phyloP scores from a whole-genome alignment of 1,139 yeast genomes.

The Scheffersomyces stambukii region DNA sequence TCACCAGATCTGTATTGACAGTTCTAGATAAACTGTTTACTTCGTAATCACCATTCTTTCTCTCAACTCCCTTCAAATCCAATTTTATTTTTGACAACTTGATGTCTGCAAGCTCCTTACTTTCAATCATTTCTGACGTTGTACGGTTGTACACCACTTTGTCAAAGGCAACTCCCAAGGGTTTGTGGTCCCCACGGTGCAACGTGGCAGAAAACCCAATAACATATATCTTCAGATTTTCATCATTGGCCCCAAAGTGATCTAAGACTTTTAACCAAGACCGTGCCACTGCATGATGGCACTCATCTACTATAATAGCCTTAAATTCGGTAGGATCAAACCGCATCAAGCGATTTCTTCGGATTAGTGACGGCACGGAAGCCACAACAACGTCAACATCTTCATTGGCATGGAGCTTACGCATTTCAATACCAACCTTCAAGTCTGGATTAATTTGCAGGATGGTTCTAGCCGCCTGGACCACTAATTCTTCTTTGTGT shows the following conservation, averaged over 20 bases:
- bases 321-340: constrained; percentile 61
- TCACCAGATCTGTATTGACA: constrained; percentile 46
- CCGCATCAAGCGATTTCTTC: constrained; percentile 44
- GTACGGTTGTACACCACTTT: constrained; percentile 70
- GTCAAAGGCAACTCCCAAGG: constrained; percentile 62
- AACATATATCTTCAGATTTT: constrained; percentile 47
- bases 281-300: constrained; percentile 84
- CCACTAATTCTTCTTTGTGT: constrained; percentile 75
- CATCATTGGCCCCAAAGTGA: constrained; percentile 50
- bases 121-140: constrained; percentile 62
- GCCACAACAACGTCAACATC: constrained; percentile 69
- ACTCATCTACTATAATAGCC: constrained; percentile 82
- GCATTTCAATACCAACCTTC: constrained; percentile 73
- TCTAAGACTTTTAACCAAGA: constrained; percentile 58
- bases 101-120: constrained; percentile 68
- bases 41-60: constrained; percentile 51
- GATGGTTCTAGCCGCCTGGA: constrained; percentile 62
- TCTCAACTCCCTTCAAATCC: constrained; percentile 28
- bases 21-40: constrained; percentile 46
- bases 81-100: constrained; percentile 55
- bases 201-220: constrained; percentile 88
- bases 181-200: constrained; percentile 60
- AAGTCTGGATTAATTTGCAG: constrained; percentile 44
- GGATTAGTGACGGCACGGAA: constrained; percentile 64
- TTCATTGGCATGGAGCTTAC: constrained; percentile 33